phyloP scores from a whole-genome alignment of 2,329 filamentous ascomycete genomes.

The Aspergillus bombycis region DNA sequence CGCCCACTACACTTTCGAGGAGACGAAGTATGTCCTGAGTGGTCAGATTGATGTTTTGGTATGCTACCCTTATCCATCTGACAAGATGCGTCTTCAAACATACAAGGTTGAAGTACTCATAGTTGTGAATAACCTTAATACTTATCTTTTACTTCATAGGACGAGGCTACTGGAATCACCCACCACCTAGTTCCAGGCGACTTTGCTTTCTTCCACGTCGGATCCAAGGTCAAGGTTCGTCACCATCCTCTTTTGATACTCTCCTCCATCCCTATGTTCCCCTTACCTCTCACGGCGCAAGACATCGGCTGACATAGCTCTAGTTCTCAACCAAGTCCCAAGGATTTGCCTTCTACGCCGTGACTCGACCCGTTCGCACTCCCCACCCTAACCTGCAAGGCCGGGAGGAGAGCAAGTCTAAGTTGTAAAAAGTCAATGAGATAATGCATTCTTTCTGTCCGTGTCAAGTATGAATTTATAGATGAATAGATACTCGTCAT shows the following conservation, averaged over 20 bases:
- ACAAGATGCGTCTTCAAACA: background rate
- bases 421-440: background rate
- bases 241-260: background rate
- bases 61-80: background rate
- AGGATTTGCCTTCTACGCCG: background rate
- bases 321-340: background rate
- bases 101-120: background rate
- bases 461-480: background rate
- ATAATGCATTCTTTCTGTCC: background rate
- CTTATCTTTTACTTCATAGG: background rate
- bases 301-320: background rate
- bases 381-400: background rate
- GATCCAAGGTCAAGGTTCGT: background rate
- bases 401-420: background rate
- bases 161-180: constrained; percentile 18
- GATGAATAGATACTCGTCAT: background rate
- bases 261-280: background rate
- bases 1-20: constrained; percentile 27
- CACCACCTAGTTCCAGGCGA: constrained; percentile 17
- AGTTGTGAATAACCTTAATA: background rate
- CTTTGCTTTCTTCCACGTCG: constrained; percentile 16
- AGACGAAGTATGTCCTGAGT: constrained; percentile 30
- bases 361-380: background rate
- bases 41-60: constrained; percentile 30
- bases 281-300: too few relatives aligned